These are phyloP conservation scores for Boletellus ananiceps DNA, from an alignment of 768 basidiomycete species.

Conservation along the genomic window DNA sequence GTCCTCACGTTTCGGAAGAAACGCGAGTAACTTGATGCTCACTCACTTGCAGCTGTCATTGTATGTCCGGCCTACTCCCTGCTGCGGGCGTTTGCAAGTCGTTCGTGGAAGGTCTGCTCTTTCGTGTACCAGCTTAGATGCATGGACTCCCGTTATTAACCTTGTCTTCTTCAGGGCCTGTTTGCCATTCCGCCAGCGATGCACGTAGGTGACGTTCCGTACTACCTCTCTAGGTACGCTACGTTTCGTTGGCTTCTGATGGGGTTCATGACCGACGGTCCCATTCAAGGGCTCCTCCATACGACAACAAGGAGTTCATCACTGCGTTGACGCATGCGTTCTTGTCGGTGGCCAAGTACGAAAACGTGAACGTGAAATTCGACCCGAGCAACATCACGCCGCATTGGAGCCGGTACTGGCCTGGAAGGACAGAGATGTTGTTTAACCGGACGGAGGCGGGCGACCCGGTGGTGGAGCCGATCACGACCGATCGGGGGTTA, in stretches of 20 bases:
- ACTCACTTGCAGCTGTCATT: slow-evolving; percentile 27
- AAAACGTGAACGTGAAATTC: slow-evolving; percentile 22
- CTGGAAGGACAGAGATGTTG: slow-evolving; percentile 10
- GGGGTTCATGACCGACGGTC: too few species aligned
- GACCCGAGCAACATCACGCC: slow-evolving; percentile 19
- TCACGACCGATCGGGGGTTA: neutral
- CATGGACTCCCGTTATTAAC: slow-evolving; percentile 3
- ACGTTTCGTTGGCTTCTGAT: neutral
- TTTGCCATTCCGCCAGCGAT: slow-evolving; percentile 29
- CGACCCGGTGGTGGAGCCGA: slow-evolving; percentile 1
- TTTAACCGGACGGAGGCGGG: slow-evolving; percentile 12
- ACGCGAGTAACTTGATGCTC: neutral
- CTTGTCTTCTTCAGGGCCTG: slow-evolving; percentile 18
- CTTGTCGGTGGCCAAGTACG: slow-evolving; percentile 17
- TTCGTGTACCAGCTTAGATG: slow-evolving; percentile 13
- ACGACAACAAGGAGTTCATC: slow-evolving; percentile 29
- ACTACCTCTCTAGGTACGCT: slow-evolving; percentile 36
- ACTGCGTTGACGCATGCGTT: slow-evolving; percentile 27
- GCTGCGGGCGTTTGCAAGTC: slow-evolving; percentile 26
- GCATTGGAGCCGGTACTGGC: slow-evolving; percentile 4
- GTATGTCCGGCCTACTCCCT: slow-evolving; percentile 36
- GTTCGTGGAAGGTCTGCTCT: slow-evolving; percentile 31
- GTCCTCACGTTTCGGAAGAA: neutral
- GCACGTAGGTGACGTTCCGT: slow-evolving; percentile 33
- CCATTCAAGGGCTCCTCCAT: slow-evolving; percentile 1